A percentile compares a stretch with the other conserved stretches of the same genome.
These are phyloP conservation scores for Guyanaporus albipodus DNA, from an alignment of 768 basidiomycete genomes.

Conservation along the genomic window DNA sequence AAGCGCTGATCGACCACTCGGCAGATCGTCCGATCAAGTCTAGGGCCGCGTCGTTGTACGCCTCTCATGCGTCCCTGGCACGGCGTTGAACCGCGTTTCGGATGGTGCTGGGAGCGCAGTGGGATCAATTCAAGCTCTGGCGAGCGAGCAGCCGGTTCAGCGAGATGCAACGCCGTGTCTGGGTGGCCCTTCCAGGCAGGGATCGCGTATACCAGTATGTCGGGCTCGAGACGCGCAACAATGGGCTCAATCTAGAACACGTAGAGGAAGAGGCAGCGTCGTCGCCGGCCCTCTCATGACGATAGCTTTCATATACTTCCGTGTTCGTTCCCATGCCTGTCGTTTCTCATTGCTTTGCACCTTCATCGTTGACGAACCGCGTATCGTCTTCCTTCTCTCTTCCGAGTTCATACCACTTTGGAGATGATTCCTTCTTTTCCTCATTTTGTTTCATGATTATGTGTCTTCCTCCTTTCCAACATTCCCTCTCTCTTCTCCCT, in stretches of 20 bases:
- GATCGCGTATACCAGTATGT: constrained; percentile 32
- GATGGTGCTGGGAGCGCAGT: constrained; percentile 25
- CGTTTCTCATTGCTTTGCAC: constrained; percentile 11
- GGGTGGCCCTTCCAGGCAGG: constrained; percentile 25
- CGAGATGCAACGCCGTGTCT: constrained; percentile 29
- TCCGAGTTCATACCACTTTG: neutral
- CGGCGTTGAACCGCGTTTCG: constrained; percentile 28
- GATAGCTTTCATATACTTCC: neutral
- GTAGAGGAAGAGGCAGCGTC: neutral
- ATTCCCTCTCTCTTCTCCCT: too few relatives aligned
- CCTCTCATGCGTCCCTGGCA: constrained; percentile 21
- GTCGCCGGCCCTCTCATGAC: constrained; percentile 9
- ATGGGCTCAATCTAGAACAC: neutral
- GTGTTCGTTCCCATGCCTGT: neutral
- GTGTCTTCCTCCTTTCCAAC: too few relatives aligned
- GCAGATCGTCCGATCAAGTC: constrained; percentile 18
- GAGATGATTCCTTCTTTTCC: neutral
- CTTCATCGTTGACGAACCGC: neutral
- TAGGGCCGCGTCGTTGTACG: constrained; percentile 2
- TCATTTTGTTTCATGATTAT: constrained; percentile 1
- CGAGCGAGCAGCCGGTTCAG: constrained; percentile 24
- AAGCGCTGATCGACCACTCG: neutral
- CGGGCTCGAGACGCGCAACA: constrained; percentile 12
- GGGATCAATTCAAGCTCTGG: constrained; percentile 29
- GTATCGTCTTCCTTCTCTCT: neutral